These are phyloP conservation scores for Sporothrix variecibatus DNA, from an alignment of 2,329 filamentous ascomycete species.

Conservation along the genomic window DNA sequence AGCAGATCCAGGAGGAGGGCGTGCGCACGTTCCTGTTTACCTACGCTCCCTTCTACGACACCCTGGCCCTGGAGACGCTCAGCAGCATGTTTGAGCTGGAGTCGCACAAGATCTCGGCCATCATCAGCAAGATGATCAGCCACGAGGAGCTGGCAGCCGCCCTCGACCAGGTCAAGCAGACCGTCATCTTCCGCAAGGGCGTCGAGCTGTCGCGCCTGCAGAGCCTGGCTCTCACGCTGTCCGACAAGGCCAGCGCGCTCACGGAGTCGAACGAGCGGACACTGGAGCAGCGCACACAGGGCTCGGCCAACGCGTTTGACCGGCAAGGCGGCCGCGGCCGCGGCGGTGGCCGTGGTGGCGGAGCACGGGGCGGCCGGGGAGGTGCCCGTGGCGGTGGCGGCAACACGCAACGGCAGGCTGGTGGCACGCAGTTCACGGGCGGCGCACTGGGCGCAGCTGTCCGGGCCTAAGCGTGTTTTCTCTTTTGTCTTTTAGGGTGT, in stretches of 20 bases:
- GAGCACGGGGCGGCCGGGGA: constrained; percentile 62
- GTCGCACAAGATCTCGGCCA: constrained; percentile 84
- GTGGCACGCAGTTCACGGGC: constrained; percentile 78
- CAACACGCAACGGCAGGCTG: constrained; percentile 65
- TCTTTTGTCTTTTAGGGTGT: neutral
- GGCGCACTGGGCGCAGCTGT: constrained; percentile 73
- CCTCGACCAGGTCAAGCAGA: constrained; percentile 94
- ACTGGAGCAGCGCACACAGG: constrained; percentile 93
- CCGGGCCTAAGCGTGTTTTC: constrained; percentile 49
- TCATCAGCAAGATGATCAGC: constrained; percentile 99
- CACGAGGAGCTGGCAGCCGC: constrained; percentile 97
- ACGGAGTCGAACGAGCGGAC: constrained; percentile 98
- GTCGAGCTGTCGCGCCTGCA: constrained; percentile 96
- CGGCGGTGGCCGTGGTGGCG: constrained; percentile 66
- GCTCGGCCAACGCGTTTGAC: constrained; percentile 93
- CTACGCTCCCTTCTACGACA: constrained; percentile 99
- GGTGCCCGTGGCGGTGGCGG: constrained; percentile 59
- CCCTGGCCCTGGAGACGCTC: constrained; percentile 81
- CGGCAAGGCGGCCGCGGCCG: constrained; percentile 79
- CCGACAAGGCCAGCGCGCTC: constrained; percentile 92
- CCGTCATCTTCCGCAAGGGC: constrained; percentile 98
- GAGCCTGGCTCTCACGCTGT: constrained; percentile 88
- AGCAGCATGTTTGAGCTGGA: constrained; percentile 95
- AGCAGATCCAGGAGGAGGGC: constrained; percentile 98
- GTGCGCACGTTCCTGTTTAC: constrained; percentile 98